Conservation (phyloP, 345 rosid genomes). For the Kandelia obovata region DNA sequence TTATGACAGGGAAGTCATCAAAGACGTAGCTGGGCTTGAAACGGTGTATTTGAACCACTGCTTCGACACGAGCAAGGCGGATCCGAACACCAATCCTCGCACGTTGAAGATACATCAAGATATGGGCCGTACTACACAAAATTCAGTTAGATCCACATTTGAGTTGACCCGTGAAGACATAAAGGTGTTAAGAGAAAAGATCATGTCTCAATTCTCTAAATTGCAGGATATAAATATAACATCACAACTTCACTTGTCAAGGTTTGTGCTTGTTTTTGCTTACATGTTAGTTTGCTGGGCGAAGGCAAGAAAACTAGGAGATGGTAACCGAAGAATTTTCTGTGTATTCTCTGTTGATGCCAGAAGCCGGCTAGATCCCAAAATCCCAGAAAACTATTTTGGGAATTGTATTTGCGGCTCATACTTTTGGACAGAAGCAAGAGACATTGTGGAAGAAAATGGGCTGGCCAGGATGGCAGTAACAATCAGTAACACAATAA, state of each 20-base stretch:
- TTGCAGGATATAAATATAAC: too few relatives aligned
- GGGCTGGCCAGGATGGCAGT: not conserved
- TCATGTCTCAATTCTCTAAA: not conserved
- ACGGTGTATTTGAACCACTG: not conserved
- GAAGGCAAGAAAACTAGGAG: not conserved
- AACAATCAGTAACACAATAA: not conserved
- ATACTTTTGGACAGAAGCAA: not conserved
- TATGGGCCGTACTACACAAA: not conserved
- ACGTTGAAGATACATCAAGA: conserved; percentile 5
- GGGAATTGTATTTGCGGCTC: conserved; percentile 8
- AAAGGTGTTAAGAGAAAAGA: not conserved
- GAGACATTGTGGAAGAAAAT: not conserved
- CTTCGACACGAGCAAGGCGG: not conserved
- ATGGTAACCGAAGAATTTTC: not conserved
- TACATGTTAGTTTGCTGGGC: not conserved
- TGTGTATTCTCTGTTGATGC: conserved; percentile 4
- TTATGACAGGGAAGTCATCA: not conserved
- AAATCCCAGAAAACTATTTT: conserved; percentile 9
- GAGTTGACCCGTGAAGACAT: not conserved
- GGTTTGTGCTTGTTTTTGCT: not conserved
- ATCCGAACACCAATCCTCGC: not conserved
- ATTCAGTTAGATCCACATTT: conserved; percentile 9
- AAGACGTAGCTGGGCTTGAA: conserved; percentile 4
- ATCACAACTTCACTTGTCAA: not conserved
- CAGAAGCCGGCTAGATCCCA: conserved; percentile 12